Evolutionary conservation across 2,329 filamentous ascomycete species (phyloP), one percentile per base, ranked within the genome.

Genomic region (Phaeosphaeriaceae sp.): DNA sequence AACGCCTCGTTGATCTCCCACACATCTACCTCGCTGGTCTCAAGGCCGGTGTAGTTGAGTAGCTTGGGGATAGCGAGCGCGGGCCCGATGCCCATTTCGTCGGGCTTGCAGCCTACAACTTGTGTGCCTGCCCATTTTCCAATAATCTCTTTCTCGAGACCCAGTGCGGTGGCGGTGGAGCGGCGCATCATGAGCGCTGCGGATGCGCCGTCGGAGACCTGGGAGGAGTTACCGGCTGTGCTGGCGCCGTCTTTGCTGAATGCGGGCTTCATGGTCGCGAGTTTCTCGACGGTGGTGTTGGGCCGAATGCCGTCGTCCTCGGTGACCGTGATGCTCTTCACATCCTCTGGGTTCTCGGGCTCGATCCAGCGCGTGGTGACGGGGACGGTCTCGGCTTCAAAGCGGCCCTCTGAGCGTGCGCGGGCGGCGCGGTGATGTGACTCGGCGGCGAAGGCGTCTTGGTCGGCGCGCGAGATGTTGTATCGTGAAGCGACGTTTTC

Each of bases 1-100:
- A 89, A 89, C 15, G 87, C 87, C 85, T 97, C 94, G 78, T 97
- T 97, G 78, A 97, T 91, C 83, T 97, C 94, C 93, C 93, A 97
- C 10, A 95, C 82, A 35, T 89, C 86, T 0, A 98, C 87, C 58
- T 97, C 92, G 1, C 83, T 82, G 13, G 82, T 89, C 46, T 80
- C 74, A 15, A 97, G 76, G 0, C 89, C 92, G 1, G 90, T 86
- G 60, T 87, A 86, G 19, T 82, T 77, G n/a, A 97, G 83, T 21
- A 97, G 83, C 75, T 90, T 91, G 7, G 94, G 94, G 53, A 97
- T 94, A 0, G 92, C 94, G 26, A 97, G 74, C 0, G 93, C 92
- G 0, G 94, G 94, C 0, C 94, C 94, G 58, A 97, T 84, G 42
- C 94, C 94, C 94, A 98, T 97, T 84, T 97, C 93, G 72, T 97